Evolutionary conservation across 768 basidiomycete species (phyloP).

Genomic region (Lanmaoa pseudosensibilis): DNA sequence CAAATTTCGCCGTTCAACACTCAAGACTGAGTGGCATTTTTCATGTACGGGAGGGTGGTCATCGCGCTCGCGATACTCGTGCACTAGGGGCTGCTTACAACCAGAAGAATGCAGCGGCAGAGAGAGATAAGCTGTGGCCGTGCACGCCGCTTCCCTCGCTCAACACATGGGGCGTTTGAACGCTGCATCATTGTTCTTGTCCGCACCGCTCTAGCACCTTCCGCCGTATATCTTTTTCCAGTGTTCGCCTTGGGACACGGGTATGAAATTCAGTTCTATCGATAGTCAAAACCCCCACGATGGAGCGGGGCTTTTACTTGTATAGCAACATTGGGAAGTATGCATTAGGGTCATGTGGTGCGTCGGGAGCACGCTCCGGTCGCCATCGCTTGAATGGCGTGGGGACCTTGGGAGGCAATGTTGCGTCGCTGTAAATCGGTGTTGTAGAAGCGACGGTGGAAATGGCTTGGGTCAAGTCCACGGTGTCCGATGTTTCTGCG

Average conservation of each 20-base stretch:
- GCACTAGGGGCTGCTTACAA: not conserved
- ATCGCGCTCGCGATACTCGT: not conserved
- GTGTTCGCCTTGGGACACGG: conserved; percentile 17
- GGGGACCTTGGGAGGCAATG: conserved; percentile 75
- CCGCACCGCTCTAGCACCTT: not conserved
- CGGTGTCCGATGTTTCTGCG: conserved; percentile 40
- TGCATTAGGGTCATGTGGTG: conserved; percentile 78
- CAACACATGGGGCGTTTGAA: not conserved
- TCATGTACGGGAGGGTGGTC: too few species aligned
- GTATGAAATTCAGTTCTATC: conserved; percentile 33
- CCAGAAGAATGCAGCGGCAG: not conserved
- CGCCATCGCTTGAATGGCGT: conserved; percentile 70
- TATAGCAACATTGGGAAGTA: conserved; percentile 85
- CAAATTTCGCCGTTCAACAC: not conserved
- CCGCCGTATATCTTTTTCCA: conserved; percentile 6
- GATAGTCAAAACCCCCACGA: not conserved
- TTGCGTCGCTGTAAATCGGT: conserved; percentile 60
- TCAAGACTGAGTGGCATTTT: not conserved
- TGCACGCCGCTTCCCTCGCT: not conserved
- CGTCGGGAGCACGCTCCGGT: conserved; percentile 66
- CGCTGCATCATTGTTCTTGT: not conserved
- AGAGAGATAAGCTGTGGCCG: not conserved
- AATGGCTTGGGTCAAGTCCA: conserved; percentile 77
- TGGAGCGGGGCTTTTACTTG: conserved; percentile 34
- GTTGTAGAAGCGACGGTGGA: conserved; percentile 55